Evolutionary conservation across 805 yeast genomes (phyloP), one percentile per base, ranked within the genome.

Genomic region (Yarrowia deformans): DNA sequence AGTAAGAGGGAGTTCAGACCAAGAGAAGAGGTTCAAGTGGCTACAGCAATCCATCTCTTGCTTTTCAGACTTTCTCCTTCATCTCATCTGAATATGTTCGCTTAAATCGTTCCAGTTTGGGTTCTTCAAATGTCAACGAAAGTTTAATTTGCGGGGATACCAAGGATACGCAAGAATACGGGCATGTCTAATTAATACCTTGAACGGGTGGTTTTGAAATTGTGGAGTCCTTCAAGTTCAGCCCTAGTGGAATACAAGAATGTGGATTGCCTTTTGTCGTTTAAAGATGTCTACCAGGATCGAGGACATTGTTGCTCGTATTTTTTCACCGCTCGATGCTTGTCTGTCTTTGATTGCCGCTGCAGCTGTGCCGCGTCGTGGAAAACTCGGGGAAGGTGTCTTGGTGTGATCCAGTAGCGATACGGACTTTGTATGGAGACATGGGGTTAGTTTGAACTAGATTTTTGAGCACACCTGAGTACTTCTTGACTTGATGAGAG

Each of bases 81-180:
- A 23, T 23, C 29, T 23, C 29, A 23, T 23, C 29, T 2, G 4
- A 23, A 23, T n/a, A n/a, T n/a, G 18, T 8, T 49, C 37, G 35
- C 54, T 49, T 29, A 16, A 9, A 16, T 16, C 54, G 14, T 32
- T n/a, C 55, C 8, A 8, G 19, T 29, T 48, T 23, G 34, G 12
- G 54, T 49, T 49, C 39, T n/a, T 32, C 54, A 52, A 52, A 34
- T 52, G 29, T 35, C 56, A 52, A 16, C 40, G 12, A 19, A 54
- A 37, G 60, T 18, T 52, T 12, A 54, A 37, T 54, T 54, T 54
- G 60, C 60, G 60, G 60, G 60, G 60, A 4, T 10, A 23, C 29
- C 29, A 34, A 50, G 55, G 16, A 50, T 52, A n/a, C 42, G 12
- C 29, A 34, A 50, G 55, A 32, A 50, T 52, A n/a, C 42, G 12